phyloP scores from a whole-genome alignment of 2,329 filamentous ascomycete species.

The Trichoderma pleuroti region DNA sequence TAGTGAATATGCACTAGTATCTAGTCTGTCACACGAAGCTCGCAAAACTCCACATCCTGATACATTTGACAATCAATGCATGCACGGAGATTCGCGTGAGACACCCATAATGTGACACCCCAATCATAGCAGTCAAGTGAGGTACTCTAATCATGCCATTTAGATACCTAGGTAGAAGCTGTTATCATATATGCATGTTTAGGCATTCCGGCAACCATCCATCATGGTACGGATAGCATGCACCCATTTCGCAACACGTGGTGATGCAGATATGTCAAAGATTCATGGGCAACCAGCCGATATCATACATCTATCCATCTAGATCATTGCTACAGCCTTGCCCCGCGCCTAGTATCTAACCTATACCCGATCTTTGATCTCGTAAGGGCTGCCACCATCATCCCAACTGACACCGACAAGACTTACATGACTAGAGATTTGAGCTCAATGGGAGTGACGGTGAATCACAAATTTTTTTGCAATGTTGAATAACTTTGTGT shows the following conservation, averaged over 20 bases:
- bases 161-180: background rate
- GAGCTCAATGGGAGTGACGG: too few species aligned
- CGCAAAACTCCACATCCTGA: background rate
- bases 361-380: background rate
- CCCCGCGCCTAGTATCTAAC: background rate
- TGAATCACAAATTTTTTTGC: too few species aligned
- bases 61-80: background rate
- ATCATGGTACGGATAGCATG: background rate
- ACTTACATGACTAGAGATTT: too few species aligned
- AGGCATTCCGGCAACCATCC: background rate
- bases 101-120: background rate
- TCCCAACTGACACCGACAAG: too few species aligned
- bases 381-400: background rate
- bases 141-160: background rate
- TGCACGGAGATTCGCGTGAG: background rate
- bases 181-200: background rate
- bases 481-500: too few species aligned
- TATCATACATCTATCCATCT: background rate
- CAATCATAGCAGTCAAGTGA: background rate
- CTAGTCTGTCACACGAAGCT: background rate
- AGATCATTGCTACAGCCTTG: background rate
- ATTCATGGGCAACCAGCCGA: too few species aligned
- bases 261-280: too few species aligned
- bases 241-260: background rate
- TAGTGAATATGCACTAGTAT: background rate